Evolutionary conservation across 2,329 filamentous ascomycete species (phyloP).

Genomic region (Orbilia blumenaviensis): DNA sequence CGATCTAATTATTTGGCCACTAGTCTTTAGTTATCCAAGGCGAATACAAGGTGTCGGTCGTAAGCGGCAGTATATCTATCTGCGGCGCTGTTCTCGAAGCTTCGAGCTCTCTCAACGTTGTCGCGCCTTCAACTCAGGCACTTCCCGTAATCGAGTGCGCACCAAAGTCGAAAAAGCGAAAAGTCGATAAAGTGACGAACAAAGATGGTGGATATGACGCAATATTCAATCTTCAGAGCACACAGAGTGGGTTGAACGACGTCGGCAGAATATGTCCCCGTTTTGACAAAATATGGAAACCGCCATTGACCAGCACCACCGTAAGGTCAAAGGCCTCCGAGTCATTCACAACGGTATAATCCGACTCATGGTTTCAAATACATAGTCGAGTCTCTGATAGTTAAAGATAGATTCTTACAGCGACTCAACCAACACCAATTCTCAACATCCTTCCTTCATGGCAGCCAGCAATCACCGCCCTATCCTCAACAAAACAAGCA

Average conservation of each 20-base stretch:
- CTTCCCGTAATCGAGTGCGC: conserved; percentile 71
- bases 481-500: conserved; percentile 34
- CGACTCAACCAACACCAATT: conserved; percentile 61
- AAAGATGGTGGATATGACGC: conserved; percentile 61
- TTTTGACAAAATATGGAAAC: conserved; percentile 72
- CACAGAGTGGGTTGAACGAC: conserved; percentile 64
- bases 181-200: conserved; percentile 12
- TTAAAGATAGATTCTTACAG: conserved; percentile 19
- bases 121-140: conserved; percentile 74
- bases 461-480: conserved; percentile 35
- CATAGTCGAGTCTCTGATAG: conserved; percentile 62
- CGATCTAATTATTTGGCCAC: neutral
- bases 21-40: conserved; percentile 73
- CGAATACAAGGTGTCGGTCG: conserved; percentile 72
- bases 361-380: conserved; percentile 36
- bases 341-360: conserved; percentile 57
- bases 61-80: conserved; percentile 71
- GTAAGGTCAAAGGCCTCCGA: conserved; percentile 56
- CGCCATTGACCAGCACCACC: conserved; percentile 61
- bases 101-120: conserved; percentile 66
- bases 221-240: conserved; percentile 68
- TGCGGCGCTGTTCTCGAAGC: conserved; percentile 71
- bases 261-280: conserved; percentile 72
- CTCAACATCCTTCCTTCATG: conserved; percentile 53
- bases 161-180: conserved; percentile 43